Evolutionary conservation across 805 yeast genomes (phyloP), one percentile per base, ranked within the genome.

Genomic region (Lipomyces sp.): DNA sequence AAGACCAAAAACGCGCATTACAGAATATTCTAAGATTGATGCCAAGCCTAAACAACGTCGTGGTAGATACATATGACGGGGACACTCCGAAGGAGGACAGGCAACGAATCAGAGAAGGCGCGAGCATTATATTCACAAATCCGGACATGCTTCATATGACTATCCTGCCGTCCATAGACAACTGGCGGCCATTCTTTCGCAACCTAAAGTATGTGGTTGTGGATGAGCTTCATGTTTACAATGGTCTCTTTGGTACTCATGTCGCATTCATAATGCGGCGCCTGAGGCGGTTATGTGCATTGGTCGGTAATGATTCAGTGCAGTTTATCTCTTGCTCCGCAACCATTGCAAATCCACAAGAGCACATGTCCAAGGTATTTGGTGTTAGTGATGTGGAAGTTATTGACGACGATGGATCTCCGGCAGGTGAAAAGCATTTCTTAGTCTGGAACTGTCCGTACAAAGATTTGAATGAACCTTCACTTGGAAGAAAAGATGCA

Each of bases 101-200:
- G 35, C 76, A 77, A 0, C 72, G 73, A 29, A 84, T 93, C 24
- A 81, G 92, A 63, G 80, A 82, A 32, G 80, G 81, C 58, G 92
- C 97, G 0, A 87, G 89, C 63, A 89, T 95, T 3, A 87, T 95
- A 10, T 92, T 95, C 76, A 91, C 98, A 0, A 95, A 95, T 74
- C 99, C 99, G 8, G 99, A 95, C 75, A 91, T 93, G 82, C 80
- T 95, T 1, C 98, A 95, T 76, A 84, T 91, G 0, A 87, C 93
- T 39, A 86, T 95, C 10, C 78, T 95, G 18, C 98, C 99, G 0
- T 84, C 85, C 62, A 53, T 59, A 1, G 83, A 83, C 37, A 78
- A 81, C 32, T 95, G 98, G 98, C 79, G 84, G 53, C 81, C 83
- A 53, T 90, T 93, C 74, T 78, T 95, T 6, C 73, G 78, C 11